Evolutionary conservation across 75 land plant species (phyloP).

Genomic region (Selaginella tamariscina): DNA sequence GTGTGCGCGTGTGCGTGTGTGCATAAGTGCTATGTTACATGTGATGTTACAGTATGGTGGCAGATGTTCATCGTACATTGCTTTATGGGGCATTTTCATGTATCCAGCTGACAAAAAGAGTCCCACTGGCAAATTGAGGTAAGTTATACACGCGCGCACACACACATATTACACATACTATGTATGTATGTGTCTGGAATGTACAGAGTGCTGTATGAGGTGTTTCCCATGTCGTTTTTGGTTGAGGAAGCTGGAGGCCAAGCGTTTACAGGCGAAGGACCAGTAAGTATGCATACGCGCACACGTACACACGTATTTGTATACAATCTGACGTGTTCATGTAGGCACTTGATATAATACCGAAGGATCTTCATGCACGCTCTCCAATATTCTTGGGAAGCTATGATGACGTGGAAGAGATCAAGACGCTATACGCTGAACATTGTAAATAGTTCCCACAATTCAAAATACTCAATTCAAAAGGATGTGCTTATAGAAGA

Average conservation of each 20-base stretch:
- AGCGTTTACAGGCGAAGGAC: constrained; percentile 74
- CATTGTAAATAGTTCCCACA: not conserved
- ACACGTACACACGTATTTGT: not conserved
- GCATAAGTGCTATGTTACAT: too few species aligned
- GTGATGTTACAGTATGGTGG: constrained; percentile 34
- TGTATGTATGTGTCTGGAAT: too few species aligned
- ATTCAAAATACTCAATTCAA: too few species aligned
- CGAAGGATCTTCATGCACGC: constrained; percentile 67
- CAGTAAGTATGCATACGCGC: constrained; percentile 37
- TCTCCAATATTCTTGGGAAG: constrained; percentile 91
- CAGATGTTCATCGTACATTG: constrained; percentile 25
- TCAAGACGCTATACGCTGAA: constrained; percentile 70
- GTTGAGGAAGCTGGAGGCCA: constrained; percentile 99
- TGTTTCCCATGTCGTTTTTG: constrained; percentile 95
- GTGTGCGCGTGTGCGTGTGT: too few species aligned
- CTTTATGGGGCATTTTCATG: constrained; percentile 29
- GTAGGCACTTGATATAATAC: constrained; percentile 88
- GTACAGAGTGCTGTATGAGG: constrained; percentile 88
- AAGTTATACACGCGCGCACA: not conserved
- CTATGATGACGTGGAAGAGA: constrained; percentile 87
- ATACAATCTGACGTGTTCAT: not conserved
- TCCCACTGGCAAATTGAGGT: constrained; percentile 18
- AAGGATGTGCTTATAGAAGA: too few species aligned
- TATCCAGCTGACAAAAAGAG: constrained; percentile 31
- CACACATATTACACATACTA: too few species aligned